Conservation (phyloP, 345 rosid genomes). For the Erodium maritimum region DNA sequence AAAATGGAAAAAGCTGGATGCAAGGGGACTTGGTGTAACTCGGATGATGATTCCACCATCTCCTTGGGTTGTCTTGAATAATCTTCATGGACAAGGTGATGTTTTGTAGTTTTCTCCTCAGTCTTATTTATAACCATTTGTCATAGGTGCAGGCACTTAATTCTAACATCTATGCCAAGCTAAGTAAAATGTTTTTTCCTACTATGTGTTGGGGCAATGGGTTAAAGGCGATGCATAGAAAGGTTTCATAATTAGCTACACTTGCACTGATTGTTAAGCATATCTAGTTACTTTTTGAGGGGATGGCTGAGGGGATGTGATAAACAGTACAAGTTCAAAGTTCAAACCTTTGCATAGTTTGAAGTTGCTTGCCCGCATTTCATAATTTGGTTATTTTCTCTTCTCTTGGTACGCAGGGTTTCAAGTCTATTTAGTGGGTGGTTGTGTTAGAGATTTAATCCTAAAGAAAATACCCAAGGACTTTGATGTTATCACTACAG, state of each 20-base stretch:
- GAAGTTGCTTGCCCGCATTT: background rate
- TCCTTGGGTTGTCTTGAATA: conserved; percentile 44
- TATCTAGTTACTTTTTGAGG: too few relatives aligned
- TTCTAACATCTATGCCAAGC: background rate
- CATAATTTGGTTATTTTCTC: background rate
- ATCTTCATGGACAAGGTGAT: conserved; percentile 41
- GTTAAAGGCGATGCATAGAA: background rate
- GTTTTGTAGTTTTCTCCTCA: background rate
- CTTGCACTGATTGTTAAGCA: background rate
- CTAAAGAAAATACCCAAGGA: conserved; percentile 71
- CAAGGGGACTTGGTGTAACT: conserved; percentile 31
- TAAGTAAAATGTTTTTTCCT: background rate
- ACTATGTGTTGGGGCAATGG: background rate
- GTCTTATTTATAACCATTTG: too few relatives aligned
- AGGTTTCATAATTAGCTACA: background rate
- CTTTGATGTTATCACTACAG: conserved; percentile 90
- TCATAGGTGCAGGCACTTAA: too few relatives aligned
- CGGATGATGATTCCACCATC: conserved; percentile 35
- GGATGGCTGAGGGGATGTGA: too few relatives aligned
- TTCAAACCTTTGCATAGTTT: too few relatives aligned
- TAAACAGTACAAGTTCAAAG: too few relatives aligned
- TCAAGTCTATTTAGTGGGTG: conserved; percentile 83
- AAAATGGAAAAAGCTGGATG: conserved; percentile 49
- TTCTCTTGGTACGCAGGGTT: conserved; percentile 34
- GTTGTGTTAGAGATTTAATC: conserved; percentile 87